Conservation (phyloP, 768 basidiomycete genomes). For the Lentinula guzmanii region DNA sequence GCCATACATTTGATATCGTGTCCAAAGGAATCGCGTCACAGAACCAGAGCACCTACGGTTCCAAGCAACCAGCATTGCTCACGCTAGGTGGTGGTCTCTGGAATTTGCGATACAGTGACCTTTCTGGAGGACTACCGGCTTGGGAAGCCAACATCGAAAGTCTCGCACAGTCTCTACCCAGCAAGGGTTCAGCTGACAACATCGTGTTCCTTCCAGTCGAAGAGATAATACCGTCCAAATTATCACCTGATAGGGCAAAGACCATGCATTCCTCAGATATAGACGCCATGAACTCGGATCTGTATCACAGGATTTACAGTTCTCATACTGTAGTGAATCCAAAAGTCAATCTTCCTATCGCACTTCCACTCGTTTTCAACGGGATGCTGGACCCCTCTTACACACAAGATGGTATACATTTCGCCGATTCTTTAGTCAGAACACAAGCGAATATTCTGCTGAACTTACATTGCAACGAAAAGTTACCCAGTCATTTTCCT, state of each 20-base stretch:
- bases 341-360: slow-evolving; percentile 29
- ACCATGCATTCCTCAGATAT: slow-evolving; percentile 77
- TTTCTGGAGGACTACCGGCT: slow-evolving; percentile 67
- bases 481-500: slow-evolving; percentile 54
- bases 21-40: slow-evolving; percentile 20
- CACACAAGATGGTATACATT: slow-evolving; percentile 86
- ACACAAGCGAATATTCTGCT: slow-evolving; percentile 74
- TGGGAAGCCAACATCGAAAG: slow-evolving; percentile 76
- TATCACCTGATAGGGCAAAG: slow-evolving; percentile 55
- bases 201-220: slow-evolving; percentile 78
- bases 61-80: slow-evolving; percentile 49
- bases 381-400: slow-evolving; percentile 64
- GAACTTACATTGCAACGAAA: slow-evolving; percentile 77
- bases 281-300: slow-evolving; percentile 87
- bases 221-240: slow-evolving; percentile 57
- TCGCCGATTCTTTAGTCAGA: slow-evolving; percentile 51
- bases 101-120: slow-evolving; percentile 73
- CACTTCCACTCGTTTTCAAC: slow-evolving; percentile 78
- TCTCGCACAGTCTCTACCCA: slow-evolving; percentile 46
- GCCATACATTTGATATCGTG: slow-evolving; percentile 39
- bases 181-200: slow-evolving; percentile 53
- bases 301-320: slow-evolving; percentile 59
- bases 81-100: slow-evolving; percentile 85
- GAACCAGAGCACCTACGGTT: slow-evolving; percentile 8
- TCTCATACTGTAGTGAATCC: slow-evolving; percentile 19